Evolutionary conservation across 108 stramenopile species (phyloP), one percentile per base, ranked within the genome.

Genomic region (Cyclotella choctawhatcheeana): DNA sequence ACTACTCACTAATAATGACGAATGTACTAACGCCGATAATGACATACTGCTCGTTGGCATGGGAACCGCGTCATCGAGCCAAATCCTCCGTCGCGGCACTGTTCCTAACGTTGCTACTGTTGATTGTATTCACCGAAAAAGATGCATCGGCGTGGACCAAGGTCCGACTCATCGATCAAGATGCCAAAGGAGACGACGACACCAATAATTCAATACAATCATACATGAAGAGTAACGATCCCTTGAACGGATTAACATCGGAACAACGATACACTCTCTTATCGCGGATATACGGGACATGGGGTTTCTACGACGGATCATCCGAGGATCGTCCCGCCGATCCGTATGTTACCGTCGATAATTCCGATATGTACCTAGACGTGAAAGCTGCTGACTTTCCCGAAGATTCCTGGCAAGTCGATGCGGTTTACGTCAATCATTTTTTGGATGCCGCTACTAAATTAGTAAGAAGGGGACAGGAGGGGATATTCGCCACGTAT

Each of bases 371-470:
- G 25, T 85, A 88, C 65, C 62, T 84, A 5, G 93, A 94, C 54
- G 66, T 90, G 47, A 79, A 81, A n/a, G 86, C 69, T 16, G 85
- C 86, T 3, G 80, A 88, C 4, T 90, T 94, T 62, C 89, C 93
- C 0, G 76, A 83, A 22, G 76, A 87, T 58, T 85, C 88, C 17
- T 94, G 93, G 93, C 93, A 94, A 73, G 85, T 73, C 10, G 93
- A 94, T 84, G 89, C 91, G 37, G 93, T 89, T 2, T 94, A 86
- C 73, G 91, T 90, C 73, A 91, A 90, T 74, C 89, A 92, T 54
- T 86, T 86, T 55, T 64, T 92, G n/a, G 85, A 90, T 67, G 89
- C 85, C 37, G 89, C 83, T 2, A 80, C 77, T n/a, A 67, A 89
- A 45, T 64, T 94, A 21, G 76, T 94, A 20, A 60, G 72, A 22